Percentiles rank a stretch among this genome's conserved stretches.
Conservation (phyloP, 352 stramenopile genomes). For the Pythium periplocum region DNA sequence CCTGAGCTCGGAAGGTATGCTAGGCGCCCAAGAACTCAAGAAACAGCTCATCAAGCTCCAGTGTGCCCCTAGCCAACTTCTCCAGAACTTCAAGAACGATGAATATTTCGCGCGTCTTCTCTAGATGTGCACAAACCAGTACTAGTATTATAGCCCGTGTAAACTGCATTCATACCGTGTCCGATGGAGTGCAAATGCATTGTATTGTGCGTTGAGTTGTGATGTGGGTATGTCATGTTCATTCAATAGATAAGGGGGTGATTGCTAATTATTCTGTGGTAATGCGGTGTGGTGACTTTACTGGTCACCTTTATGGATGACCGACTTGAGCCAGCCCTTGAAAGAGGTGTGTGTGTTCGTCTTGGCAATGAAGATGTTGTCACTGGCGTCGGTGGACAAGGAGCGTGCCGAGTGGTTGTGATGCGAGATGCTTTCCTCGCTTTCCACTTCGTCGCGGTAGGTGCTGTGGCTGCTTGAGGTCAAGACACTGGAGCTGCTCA, state of each 20-base stretch:
- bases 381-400: slow-evolving; percentile 9
- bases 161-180: not conserved
- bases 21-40: slow-evolving; percentile 52
- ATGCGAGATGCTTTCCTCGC: slow-evolving; percentile 2
- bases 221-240: not conserved
- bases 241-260: too few species aligned
- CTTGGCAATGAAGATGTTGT: slow-evolving; percentile 56
- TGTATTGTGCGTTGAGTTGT: not conserved
- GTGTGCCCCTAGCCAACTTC: slow-evolving; percentile 55
- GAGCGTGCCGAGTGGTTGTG: not conserved
- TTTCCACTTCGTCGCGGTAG: slow-evolving; percentile 4
- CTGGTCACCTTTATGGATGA: slow-evolving; percentile 26
- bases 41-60: slow-evolving; percentile 75
- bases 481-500: not conserved
- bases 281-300: slow-evolving; percentile 4
- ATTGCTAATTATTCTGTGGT: not conserved
- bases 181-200: not conserved
- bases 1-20: slow-evolving; percentile 58
- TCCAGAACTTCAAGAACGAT: slow-evolving; percentile 69
- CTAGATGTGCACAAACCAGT: slow-evolving; percentile 16
- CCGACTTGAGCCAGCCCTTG: slow-evolving; percentile 61
- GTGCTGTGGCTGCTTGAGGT: not conserved
- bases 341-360: slow-evolving; percentile 69
- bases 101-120: slow-evolving; percentile 70
- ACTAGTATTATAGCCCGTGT: not conserved